Percentiles rank a stretch among this genome's conserved stretches.
These are phyloP conservation scores for Saitozyma sp. DNA, from an alignment of 768 basidiomycete genomes.

Conservation along the genomic window DNA sequence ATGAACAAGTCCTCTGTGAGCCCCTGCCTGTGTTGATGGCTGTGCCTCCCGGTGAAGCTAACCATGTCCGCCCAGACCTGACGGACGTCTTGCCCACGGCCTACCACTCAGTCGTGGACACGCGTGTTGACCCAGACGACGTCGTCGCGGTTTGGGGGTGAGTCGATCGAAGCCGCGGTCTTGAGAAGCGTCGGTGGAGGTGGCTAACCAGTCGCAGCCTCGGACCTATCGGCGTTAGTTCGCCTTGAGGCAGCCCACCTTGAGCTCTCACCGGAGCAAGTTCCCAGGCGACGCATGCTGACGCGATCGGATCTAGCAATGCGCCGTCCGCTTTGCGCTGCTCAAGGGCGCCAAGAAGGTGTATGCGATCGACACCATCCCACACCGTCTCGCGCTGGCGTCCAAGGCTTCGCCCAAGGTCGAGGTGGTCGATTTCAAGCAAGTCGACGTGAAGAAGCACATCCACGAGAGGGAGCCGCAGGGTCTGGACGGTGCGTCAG, in stretches of 20 bases:
- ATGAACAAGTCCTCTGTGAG: conserved; percentile 38
- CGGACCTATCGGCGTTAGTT: conserved; percentile 63
- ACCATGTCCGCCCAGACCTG: conserved; percentile 60
- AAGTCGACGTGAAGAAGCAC: conserved; percentile 62
- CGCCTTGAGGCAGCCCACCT: no score
- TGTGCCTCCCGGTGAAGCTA: conserved; percentile 57
- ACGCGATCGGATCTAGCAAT: conserved; percentile 49
- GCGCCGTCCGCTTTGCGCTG: conserved; percentile 63
- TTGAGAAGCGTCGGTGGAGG: neutral
- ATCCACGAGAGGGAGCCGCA: conserved; percentile 56
- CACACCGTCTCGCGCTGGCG: conserved; percentile 59
- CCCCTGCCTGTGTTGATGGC: neutral
- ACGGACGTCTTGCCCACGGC: conserved; percentile 65
- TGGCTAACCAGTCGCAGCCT: conserved; percentile 50
- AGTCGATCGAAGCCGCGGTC: conserved; percentile 10
- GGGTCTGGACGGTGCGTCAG: conserved; percentile 65
- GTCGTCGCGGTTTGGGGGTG: conserved; percentile 70
- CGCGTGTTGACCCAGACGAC: conserved; percentile 70
- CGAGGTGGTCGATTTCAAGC: conserved; percentile 64
- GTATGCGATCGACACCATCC: conserved; percentile 69
- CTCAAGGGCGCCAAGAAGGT: conserved; percentile 69
- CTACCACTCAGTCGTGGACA: conserved; percentile 73
- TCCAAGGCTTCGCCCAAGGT: conserved; percentile 54
- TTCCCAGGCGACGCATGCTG: neutral
- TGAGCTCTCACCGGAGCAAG: no score